These are phyloP conservation scores for Salvia rosmarinus DNA, from an alignment of 257 asterid genomes.

Conservation along the genomic window DNA sequence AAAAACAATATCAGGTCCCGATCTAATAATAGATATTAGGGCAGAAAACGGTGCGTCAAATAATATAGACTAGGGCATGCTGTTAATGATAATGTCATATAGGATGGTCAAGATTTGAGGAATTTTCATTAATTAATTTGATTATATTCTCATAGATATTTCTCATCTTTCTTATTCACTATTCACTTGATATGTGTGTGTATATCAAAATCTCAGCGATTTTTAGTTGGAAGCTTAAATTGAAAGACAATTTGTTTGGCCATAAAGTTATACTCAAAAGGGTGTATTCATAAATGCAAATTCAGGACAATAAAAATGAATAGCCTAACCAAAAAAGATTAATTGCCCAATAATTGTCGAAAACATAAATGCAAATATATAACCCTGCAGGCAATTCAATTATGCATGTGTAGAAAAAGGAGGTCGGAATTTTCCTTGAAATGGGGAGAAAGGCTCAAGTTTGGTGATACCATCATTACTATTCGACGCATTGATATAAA, in stretches of 20 bases:
- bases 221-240: slow-evolving; percentile 28
- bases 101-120: too few species aligned
- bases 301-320: not conserved
- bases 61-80: not conserved
- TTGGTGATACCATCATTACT: slow-evolving; percentile 9
- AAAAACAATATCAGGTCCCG: not conserved
- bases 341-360: slow-evolving; percentile 23
- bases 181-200: not conserved
- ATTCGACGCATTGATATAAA: too few species aligned
- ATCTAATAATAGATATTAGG: not conserved
- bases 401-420: not conserved
- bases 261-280: slow-evolving; percentile 18
- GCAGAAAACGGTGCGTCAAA: too few species aligned
- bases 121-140: too few species aligned
- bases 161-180: not conserved
- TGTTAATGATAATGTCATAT: not conserved
- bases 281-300: slow-evolving; percentile 24
- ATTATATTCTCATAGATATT: not conserved
- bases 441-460: slow-evolving; percentile 24
- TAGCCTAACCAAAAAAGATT: not conserved
- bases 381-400: too few species aligned
- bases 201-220: not conserved
- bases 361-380: slow-evolving; percentile 29
- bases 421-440: slow-evolving; percentile 23
- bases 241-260: slow-evolving; percentile 33